These are phyloP conservation scores for Carex kokanica DNA, from an alignment of 176 grass and related monocot species.

Conservation along the genomic window DNA sequence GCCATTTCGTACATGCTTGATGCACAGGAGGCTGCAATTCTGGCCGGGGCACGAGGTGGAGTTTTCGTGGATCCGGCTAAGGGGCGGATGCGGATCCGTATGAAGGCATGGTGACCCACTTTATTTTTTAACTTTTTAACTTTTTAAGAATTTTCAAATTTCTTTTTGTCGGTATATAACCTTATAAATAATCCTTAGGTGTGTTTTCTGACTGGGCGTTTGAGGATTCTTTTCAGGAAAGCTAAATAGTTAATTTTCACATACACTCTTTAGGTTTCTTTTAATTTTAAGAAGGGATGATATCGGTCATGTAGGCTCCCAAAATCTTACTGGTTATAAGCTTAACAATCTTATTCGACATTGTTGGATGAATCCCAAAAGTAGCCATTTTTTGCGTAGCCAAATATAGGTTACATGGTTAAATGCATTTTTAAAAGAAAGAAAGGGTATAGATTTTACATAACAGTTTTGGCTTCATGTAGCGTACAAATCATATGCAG, in stretches of 20 bases:
- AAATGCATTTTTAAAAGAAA: not conserved
- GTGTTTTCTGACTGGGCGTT: not conserved
- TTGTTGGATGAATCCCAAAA: not conserved
- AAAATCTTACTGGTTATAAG: not conserved
- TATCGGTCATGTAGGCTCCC: not conserved
- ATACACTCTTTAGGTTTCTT: not conserved
- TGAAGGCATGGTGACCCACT: slow-evolving; percentile 35
- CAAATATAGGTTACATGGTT: not conserved
- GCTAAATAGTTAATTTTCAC: not conserved
- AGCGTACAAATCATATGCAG: too few relatives aligned
- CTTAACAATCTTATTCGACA: not conserved
- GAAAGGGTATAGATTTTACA: not conserved
- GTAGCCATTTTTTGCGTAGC: not conserved
- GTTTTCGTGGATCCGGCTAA: slow-evolving; percentile 26
- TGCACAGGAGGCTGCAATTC: slow-evolving; percentile 50
- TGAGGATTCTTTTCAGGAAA: not conserved
- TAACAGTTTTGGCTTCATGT: too few relatives aligned
- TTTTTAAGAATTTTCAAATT: not conserved
- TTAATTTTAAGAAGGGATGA: not conserved
- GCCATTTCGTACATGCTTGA: slow-evolving; percentile 65
- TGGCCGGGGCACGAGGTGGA: slow-evolving; percentile 16
- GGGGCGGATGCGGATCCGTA: slow-evolving; percentile 38
- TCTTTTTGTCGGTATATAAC: not conserved
- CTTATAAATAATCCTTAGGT: not conserved
- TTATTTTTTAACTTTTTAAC: not conserved